Conservation (phyloP, 1,284 basidiomycete species). For the Puccinia coronata region DNA sequence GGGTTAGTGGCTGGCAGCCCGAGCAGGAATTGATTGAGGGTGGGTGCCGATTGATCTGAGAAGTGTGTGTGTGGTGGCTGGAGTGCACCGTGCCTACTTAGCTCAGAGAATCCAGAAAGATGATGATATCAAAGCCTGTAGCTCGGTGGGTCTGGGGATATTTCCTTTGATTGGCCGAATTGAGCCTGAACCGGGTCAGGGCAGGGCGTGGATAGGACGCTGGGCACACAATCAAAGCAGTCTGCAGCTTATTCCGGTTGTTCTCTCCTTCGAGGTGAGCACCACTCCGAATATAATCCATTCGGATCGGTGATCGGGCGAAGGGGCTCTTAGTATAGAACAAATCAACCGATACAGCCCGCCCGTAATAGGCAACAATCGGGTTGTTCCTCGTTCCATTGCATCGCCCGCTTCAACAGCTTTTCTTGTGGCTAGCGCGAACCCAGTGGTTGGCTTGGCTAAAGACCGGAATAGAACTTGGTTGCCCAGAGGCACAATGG, state of each 20-base stretch:
- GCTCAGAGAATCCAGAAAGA: no score
- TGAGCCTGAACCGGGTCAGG: neutral
- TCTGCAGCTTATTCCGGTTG: no score
- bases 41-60: no score
- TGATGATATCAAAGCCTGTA: neutral
- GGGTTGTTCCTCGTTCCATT: neutral
- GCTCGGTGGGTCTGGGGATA: neutral
- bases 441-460: slow-evolving; percentile 12
- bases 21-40: no score
- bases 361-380: slow-evolving; percentile 22
- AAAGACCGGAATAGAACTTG: slow-evolving; percentile 16
- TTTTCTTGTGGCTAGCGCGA: neutral
- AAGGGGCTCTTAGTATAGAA: neutral
- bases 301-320: slow-evolving; percentile 8
- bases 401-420: neutral
- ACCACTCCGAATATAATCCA: slow-evolving; percentile 9
- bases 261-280: neutral
- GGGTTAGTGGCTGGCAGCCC: no score
- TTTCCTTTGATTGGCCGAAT: slow-evolving; percentile 10
- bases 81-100: no score
- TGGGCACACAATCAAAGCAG: no score
- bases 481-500: no score
- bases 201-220: neutral
- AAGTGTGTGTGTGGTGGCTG: no score
- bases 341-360: no score